Evolutionary conservation across 2,329 filamentous ascomycete species (phyloP), one percentile per base, ranked within the genome.

Genomic region (Exophiala spinifera): DNA sequence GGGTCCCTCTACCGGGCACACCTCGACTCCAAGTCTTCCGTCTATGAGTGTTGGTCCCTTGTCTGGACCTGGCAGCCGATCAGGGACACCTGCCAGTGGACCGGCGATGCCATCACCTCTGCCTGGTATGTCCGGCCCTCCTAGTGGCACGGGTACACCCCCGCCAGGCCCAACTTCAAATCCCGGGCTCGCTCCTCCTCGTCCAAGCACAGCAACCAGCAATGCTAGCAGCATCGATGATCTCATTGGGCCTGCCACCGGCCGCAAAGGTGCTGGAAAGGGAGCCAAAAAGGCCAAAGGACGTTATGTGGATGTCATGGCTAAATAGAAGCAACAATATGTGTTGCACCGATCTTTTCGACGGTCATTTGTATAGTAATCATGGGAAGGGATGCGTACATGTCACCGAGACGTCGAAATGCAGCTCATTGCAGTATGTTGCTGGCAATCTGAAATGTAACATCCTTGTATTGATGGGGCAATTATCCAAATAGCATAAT

Each of bases 301-400:
- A 25, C 79, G 91, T 23, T 99, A 99, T 76, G 86, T 99, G 25
- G 94, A 99, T 79, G 90, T 99, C 56, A 96, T 97, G 91, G 88
- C 87, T 8, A 86, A 89, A 63, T 76, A 51, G 28, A 31, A 31
- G 28, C 10, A 31, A 31, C 28, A 39, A 14, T 39, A 39, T 39
- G 15, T 37, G 36, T 39, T 39, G 10, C 28, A 11, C 28, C 28
- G 28, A 11, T 31, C 28, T 31, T 31, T 31, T 10, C 10, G 10
- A 31, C 28, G 36, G 17, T 19, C 17, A 2, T 4, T 17, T 39
- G 36, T 39, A 39, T 39, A 39, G 8, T 39, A 39, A 39, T 39
- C 14, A 6, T 15, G 36, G 5, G 36, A 11, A 19, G 8, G 36
- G 36, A 39, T 11, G 13, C 17, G 14, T 39, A 15, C 11, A 39